These are phyloP conservation scores for Xylaria sp. DNA, from an alignment of 2,329 filamentous ascomycete species.

Conservation along the genomic window DNA sequence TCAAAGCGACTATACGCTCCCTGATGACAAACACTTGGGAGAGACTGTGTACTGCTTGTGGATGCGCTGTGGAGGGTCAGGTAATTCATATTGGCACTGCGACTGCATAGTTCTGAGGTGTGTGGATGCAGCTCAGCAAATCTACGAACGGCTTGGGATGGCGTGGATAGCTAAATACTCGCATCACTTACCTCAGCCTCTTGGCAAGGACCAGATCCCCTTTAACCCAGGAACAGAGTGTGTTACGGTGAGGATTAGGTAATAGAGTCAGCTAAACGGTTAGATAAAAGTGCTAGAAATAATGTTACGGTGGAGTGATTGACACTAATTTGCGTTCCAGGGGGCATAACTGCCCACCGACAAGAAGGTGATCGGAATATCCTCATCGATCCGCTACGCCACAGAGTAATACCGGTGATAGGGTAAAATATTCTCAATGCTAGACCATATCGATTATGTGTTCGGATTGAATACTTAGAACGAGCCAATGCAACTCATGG, in stretches of 20 bases:
- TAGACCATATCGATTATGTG: conserved; percentile 22
- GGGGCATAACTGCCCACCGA: conserved; percentile 17
- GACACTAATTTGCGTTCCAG: conserved; percentile 18
- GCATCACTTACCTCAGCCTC: neutral
- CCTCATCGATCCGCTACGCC: conserved; percentile 11
- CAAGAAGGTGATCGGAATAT: neutral
- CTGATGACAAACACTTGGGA: neutral
- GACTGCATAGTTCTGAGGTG: neutral
- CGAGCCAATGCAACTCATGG: neutral
- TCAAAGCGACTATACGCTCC: conserved; percentile 7
- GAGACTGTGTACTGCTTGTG: neutral
- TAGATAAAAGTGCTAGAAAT: no score
- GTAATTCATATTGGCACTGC: conserved; percentile 1
- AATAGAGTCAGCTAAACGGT: no score
- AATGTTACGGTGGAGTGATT: conserved; percentile 26
- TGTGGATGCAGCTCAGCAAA: neutral
- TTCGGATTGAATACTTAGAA: conserved; percentile 1
- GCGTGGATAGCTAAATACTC: neutral
- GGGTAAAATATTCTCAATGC: conserved; percentile 18
- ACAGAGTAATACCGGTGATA: neutral
- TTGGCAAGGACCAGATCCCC: neutral
- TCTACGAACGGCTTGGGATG: conserved; percentile 7
- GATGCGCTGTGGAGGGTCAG: neutral
- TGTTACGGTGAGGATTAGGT: neutral
- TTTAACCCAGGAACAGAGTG: neutral